Conservation (phyloP, 768 basidiomycete species). For the Termitomyces sp. region DNA sequence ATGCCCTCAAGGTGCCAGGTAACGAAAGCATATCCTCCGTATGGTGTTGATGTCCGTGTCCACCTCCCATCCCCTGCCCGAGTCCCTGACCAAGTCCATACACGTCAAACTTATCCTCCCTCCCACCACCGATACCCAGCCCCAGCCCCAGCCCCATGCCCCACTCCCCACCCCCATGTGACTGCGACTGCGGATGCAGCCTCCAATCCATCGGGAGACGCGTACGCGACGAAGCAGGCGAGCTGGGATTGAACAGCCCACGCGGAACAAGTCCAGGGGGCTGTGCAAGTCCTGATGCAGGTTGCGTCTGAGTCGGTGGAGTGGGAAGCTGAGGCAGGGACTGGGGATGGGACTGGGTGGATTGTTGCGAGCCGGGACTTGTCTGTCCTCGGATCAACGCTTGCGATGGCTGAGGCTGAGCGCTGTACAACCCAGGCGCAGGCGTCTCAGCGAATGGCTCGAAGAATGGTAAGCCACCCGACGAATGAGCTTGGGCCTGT, state of each 20-base stretch:
- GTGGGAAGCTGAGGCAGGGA: not conserved
- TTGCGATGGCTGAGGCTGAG: not conserved
- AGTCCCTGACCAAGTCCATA: not conserved
- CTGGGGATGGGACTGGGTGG: too few relatives aligned
- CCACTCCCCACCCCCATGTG: constrained; percentile 12
- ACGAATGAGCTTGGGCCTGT: constrained; percentile 16
- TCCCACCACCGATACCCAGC: constrained; percentile 11
- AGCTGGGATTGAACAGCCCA: not conserved
- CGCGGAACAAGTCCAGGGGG: constrained; percentile 11
- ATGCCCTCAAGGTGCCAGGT: not conserved
- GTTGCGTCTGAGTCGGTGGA: not conserved
- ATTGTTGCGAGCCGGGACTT: not conserved
- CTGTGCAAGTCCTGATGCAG: not conserved
- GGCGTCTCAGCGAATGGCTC: constrained; percentile 52
- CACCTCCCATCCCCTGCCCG: not conserved
- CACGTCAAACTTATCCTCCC: constrained; percentile 5
- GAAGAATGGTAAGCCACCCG: constrained; percentile 38
- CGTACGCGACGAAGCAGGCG: not conserved
- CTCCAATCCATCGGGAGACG: constrained; percentile 35
- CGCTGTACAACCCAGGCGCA: constrained; percentile 22
- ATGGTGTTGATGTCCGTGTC: not conserved
- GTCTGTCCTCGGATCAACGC: not conserved
- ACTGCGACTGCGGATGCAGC: constrained; percentile 30
- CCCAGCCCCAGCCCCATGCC: constrained; percentile 1
- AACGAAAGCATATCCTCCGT: not conserved